phyloP scores from a whole-genome alignment of 2,329 filamentous ascomycete genomes.

The Triangularia setosa region DNA sequence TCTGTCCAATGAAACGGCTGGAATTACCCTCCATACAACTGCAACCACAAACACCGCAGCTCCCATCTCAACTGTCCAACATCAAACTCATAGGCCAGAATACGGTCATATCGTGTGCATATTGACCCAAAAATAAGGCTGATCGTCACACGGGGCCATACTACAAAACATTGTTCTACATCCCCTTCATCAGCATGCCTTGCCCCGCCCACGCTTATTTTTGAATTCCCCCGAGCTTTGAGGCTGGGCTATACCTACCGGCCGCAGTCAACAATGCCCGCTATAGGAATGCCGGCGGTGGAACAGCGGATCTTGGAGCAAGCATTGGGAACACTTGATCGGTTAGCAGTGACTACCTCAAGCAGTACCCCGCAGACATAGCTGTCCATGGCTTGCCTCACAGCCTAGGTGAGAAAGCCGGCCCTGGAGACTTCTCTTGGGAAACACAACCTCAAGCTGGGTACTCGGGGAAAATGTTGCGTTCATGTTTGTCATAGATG shows the following conservation, averaged over 20 bases:
- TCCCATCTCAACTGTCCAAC: neutral
- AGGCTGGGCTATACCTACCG: neutral
- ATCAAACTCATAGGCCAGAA: constrained; percentile 3
- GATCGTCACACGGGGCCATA: neutral
- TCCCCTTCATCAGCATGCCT: neutral
- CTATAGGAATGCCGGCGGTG: neutral
- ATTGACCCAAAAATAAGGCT: neutral
- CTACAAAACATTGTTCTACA: neutral
- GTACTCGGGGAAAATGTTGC: neutral
- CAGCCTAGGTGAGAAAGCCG: no score
- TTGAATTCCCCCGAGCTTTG: neutral
- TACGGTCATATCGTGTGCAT: neutral
- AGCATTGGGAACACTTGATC: neutral
- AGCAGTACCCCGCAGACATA: no score
- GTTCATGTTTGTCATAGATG: neutral
- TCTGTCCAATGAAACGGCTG: neutral
- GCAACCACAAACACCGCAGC: neutral
- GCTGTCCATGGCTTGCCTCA: no score
- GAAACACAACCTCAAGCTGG: neutral
- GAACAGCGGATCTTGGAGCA: neutral
- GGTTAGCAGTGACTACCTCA: neutral
- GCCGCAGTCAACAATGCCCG: neutral
- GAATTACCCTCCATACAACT: no score
- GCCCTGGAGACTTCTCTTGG: neutral
- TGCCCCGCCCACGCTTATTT: neutral